These are phyloP conservation scores for Diaporthe citriasiana DNA, from an alignment of 2,329 filamentous ascomycete species.

Conservation along the genomic window DNA sequence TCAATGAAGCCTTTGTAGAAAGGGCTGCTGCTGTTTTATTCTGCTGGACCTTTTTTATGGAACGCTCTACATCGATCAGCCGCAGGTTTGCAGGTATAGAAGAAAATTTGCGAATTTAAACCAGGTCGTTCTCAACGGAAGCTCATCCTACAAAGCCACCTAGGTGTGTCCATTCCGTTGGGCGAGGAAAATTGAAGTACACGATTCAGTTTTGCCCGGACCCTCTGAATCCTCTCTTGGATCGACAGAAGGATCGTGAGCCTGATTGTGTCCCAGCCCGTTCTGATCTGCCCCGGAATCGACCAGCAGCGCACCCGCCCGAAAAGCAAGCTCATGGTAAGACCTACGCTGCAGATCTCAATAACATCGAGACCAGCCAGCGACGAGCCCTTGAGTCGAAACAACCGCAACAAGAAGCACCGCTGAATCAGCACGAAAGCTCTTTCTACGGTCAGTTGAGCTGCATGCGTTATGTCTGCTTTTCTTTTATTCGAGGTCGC, in stretches of 20 bases:
- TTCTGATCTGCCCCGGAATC: not conserved
- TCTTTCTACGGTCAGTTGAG: not conserved
- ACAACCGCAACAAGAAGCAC: no score
- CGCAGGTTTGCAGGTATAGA: not conserved
- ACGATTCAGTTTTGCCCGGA: not conserved
- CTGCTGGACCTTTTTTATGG: no score
- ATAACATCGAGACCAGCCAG: not conserved
- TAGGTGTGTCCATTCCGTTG: not conserved
- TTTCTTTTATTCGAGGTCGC: not conserved
- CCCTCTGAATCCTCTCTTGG: not conserved
- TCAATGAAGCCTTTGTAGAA: not conserved
- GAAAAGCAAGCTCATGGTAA: not conserved
- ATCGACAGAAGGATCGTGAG: not conserved
- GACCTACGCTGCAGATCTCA: not conserved
- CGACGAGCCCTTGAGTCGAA: not conserved
- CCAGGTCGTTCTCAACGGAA: not conserved
- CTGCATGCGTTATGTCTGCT: not conserved
- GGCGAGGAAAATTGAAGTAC: not conserved
- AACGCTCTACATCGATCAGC: not conserved
- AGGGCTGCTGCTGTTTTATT: not conserved
- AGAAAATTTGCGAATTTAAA: not conserved
- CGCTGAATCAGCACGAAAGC: not conserved
- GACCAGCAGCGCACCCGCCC: not conserved
- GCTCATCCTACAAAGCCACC: not conserved
- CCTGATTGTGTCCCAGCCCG: not conserved